A percentile compares a stretch with the other conserved stretches of the same genome.
phyloP scores from a whole-genome alignment of 202 grass and related monocot genomes.

The Hordeum pubiflorum region DNA sequence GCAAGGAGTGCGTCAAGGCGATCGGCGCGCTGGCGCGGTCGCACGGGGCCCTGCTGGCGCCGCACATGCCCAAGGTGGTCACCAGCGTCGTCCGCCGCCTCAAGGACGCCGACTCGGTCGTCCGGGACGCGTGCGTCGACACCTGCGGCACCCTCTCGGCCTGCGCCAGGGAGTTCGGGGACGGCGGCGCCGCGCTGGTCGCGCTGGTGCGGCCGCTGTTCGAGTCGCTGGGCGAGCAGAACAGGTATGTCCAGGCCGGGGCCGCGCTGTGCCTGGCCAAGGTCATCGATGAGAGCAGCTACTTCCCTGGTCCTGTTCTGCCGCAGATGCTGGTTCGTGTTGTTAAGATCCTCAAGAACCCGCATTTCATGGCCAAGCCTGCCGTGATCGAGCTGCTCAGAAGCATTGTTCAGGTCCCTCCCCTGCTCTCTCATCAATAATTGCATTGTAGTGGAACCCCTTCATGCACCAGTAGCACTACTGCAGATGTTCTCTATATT shows the following conservation, averaged over 20 bases:
- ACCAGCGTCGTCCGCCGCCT: constrained; percentile 61
- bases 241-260: constrained; percentile 73
- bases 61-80: constrained; percentile 62
- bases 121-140: constrained; percentile 84
- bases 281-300: constrained; percentile 75
- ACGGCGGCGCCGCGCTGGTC: constrained; percentile 44
- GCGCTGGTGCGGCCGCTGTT: constrained; percentile 67
- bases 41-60: constrained; percentile 45
- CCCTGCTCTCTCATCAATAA: not conserved
- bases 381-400: constrained; percentile 85
- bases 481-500: not conserved
- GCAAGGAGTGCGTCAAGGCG: constrained; percentile 76
- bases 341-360: constrained; percentile 92
- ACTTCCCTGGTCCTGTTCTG: constrained; percentile 59
- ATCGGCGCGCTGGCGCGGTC: constrained; percentile 57
- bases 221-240: constrained; percentile 88
- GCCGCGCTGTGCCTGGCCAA: constrained; percentile 77
- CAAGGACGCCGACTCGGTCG: constrained; percentile 74
- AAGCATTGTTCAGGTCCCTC: constrained; percentile 84
- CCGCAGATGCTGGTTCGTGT: constrained; percentile 75
- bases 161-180: constrained; percentile 39
- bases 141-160: constrained; percentile 64
- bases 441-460: not conserved
- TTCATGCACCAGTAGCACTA: not conserved
- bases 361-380: constrained; percentile 94